These are phyloP conservation scores for Fusarium aywerte DNA, from an alignment of 2,329 filamentous ascomycete genomes.

Conservation along the genomic window DNA sequence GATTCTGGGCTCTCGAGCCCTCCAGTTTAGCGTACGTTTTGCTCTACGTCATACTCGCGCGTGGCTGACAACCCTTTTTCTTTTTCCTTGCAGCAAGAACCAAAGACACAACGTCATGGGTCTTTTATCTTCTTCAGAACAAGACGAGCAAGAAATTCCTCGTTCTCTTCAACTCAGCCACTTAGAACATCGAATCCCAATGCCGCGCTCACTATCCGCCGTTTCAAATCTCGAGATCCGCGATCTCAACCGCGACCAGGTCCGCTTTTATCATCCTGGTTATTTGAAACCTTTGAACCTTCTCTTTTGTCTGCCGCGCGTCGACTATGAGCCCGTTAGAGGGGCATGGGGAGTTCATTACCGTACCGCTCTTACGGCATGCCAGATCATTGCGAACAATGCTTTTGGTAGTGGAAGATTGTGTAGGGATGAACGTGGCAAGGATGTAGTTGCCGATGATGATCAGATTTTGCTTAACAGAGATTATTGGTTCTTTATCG, in stretches of 20 bases:
- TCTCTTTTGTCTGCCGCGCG: constrained; percentile 34
- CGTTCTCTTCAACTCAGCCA: constrained; percentile 16
- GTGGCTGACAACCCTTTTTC: constrained; percentile 4
- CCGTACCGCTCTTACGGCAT: constrained; percentile 25
- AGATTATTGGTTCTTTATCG: constrained; percentile 38
- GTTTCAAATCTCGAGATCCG: constrained; percentile 33
- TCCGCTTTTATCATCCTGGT: constrained; percentile 38
- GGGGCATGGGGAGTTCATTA: constrained; percentile 26
- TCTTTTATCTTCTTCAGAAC: not conserved
- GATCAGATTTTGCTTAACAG: constrained; percentile 23
- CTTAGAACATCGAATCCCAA: constrained; percentile 19
- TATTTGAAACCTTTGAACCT: constrained; percentile 34
- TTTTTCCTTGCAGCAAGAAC: constrained; percentile 1
- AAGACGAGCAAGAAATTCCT: constrained; percentile 10
- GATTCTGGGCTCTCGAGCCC: constrained; percentile 1
- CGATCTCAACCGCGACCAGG: constrained; percentile 34
- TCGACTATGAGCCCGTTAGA: constrained; percentile 13
- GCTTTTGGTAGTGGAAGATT: constrained; percentile 17
- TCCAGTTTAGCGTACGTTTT: not conserved
- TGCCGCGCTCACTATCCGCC: constrained; percentile 35
- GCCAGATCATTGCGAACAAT: constrained; percentile 38
- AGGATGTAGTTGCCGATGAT: not conserved
- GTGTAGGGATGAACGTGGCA: constrained; percentile 21
- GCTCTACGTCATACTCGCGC: constrained; percentile 1
- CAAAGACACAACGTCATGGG: constrained; percentile 31